phyloP scores from a whole-genome alignment of 768 basidiomycete genomes.

The Leucocoprinus sp. region DNA sequence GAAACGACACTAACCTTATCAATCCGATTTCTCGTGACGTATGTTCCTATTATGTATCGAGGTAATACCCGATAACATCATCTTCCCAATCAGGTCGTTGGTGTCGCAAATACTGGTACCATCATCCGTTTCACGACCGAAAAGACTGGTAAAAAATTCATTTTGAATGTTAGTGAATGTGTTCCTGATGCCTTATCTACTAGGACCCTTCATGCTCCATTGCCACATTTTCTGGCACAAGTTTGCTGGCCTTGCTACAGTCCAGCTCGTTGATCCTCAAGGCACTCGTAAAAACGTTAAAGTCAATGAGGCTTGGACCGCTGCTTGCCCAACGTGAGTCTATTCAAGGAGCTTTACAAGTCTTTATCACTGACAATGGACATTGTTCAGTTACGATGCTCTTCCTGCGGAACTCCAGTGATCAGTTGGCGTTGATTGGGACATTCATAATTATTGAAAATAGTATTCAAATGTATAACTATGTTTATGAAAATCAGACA shows the following conservation, averaged over 20 bases:
- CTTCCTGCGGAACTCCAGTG: constrained; percentile 4
- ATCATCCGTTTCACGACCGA: constrained; percentile 18
- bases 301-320: constrained; percentile 8
- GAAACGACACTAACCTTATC: constrained; percentile 29
- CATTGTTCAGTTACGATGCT: constrained; percentile 1
- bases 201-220: constrained; percentile 18
- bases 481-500: too few relatives aligned
- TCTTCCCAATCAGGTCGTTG: constrained; percentile 2
- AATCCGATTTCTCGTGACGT: constrained; percentile 56
- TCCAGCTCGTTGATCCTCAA: constrained; percentile 10
- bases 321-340: constrained; percentile 15
- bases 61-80: too few relatives aligned
- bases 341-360: background rate
- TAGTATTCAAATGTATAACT: background rate
- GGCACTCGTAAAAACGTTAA: constrained; percentile 5
- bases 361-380: background rate
- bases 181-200: background rate
- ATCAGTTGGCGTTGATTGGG: background rate
- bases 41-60: constrained; percentile 16
- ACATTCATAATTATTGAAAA: background rate
- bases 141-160: constrained; percentile 9
- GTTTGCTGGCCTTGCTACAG: constrained; percentile 14
- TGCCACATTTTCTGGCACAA: constrained; percentile 16
- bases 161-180: background rate
- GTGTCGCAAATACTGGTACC: constrained; percentile 14